A percentile compares a stretch with the other conserved stretches of the same genome.
Evolutionary conservation across 495 filamentous ascomycete species (phyloP).

Genomic region (Trypethelium eluteriae): DNA sequence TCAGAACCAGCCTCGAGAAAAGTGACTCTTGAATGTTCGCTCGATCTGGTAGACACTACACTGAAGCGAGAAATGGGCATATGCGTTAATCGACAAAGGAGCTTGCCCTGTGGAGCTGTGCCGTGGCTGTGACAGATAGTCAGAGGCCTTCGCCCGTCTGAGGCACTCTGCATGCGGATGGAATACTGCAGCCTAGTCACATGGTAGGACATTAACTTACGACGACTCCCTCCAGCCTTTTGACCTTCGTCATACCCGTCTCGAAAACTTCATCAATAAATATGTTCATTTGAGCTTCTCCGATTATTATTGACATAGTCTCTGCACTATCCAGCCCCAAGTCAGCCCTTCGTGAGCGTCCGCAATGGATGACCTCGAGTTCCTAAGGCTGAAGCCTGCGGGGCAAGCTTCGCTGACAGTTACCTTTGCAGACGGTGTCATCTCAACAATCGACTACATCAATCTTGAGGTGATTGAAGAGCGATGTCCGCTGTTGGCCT

Average conservation of each 20-base stretch:
- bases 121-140: not conserved
- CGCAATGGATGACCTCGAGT: slow-evolving; percentile 18
- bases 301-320: not conserved
- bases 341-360: not conserved
- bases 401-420: slow-evolving; percentile 26
- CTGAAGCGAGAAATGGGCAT: not conserved
- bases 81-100: not conserved
- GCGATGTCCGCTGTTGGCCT: slow-evolving; percentile 27
- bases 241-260: not conserved
- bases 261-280: not conserved
- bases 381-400: slow-evolving; percentile 12
- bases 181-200: slow-evolving; percentile 4
- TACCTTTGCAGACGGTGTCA: slow-evolving; percentile 18
- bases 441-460: slow-evolving; percentile 23
- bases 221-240: slow-evolving; percentile 9
- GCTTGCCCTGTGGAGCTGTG: not conserved
- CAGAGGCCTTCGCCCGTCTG: too few species aligned
- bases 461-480: slow-evolving; percentile 20
- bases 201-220: not conserved
- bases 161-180: not conserved
- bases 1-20: not conserved
- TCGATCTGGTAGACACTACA: not conserved
- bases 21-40: not conserved
- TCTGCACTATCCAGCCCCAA: not conserved
- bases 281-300: not conserved